These are phyloP conservation scores for Exophiala mesophila DNA, from an alignment of 2,329 filamentous ascomycete species.

Conservation along the genomic window DNA sequence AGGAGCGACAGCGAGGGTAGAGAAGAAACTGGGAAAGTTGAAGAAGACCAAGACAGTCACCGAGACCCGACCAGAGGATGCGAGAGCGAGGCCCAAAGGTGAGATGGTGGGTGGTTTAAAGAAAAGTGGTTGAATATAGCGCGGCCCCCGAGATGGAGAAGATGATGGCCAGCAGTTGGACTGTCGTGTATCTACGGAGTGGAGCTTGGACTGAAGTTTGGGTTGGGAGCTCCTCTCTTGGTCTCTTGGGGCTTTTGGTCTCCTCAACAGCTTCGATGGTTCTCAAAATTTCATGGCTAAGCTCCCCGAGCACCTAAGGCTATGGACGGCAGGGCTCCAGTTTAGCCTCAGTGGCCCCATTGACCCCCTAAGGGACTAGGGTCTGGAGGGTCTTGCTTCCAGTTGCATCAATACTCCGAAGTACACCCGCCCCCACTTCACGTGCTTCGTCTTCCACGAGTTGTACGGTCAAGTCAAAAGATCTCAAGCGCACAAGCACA, in stretches of 20 bases:
- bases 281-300: conserved; percentile 1
- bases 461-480: too few species aligned
- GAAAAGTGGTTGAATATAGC: conserved; percentile 2
- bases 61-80: background rate
- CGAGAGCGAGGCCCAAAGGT: background rate
- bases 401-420: too few species aligned
- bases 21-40: too few species aligned
- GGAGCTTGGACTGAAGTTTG: background rate
- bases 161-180: too few species aligned
- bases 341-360: too few species aligned
- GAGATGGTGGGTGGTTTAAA: background rate
- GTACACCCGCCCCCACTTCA: too few species aligned
- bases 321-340: too few species aligned
- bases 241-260: background rate
- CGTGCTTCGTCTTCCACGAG: too few species aligned
- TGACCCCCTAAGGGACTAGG: too few species aligned
- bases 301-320: conserved; percentile 2
- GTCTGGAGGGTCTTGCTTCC: too few species aligned
- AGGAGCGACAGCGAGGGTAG: conserved; percentile 22
- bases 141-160: background rate
- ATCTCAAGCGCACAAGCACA: too few species aligned
- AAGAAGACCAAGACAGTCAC: conserved; percentile 1
- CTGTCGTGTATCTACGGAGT: background rate
- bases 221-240: background rate
- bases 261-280: background rate